Percentiles rank a stretch among this genome's conserved stretches.
Evolutionary conservation across 2,329 filamentous ascomycete genomes (phyloP).

Genomic region (Fusarium paranaense): DNA sequence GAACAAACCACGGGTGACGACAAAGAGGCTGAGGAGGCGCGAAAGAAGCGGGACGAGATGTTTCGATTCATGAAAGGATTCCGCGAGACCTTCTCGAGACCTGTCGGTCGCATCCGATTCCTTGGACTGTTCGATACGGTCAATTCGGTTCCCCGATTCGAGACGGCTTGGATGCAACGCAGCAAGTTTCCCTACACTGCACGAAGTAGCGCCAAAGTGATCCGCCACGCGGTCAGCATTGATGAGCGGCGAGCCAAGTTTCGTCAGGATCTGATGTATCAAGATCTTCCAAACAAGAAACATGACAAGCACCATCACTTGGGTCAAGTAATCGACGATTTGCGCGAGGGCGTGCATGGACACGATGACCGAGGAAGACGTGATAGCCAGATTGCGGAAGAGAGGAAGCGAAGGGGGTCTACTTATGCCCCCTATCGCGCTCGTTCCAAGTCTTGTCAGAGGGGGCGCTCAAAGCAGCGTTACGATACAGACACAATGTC

Average conservation of each 20-base stretch:
- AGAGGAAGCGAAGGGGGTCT: slow-evolving; percentile 16
- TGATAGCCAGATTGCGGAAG: slow-evolving; percentile 20
- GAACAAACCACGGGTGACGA: slow-evolving; percentile 56
- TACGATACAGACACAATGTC: slow-evolving; percentile 45
- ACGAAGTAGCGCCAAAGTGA: slow-evolving; percentile 67
- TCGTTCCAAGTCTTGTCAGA: slow-evolving; percentile 53
- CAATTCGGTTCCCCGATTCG: slow-evolving; percentile 82
- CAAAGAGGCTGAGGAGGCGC: slow-evolving; percentile 56
- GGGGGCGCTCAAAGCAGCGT: slow-evolving; percentile 21
- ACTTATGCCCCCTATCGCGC: slow-evolving; percentile 57
- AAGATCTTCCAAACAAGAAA: slow-evolving; percentile 46
- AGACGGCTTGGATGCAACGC: slow-evolving; percentile 81
- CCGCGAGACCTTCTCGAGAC: slow-evolving; percentile 82
- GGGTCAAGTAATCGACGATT: slow-evolving; percentile 39
- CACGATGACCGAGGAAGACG: slow-evolving; percentile 33
- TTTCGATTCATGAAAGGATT: slow-evolving; percentile 83
- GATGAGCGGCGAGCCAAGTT: slow-evolving; percentile 80
- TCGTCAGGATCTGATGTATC: slow-evolving; percentile 75
- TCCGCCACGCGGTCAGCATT: slow-evolving; percentile 77
- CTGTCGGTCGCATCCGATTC: slow-evolving; percentile 79
- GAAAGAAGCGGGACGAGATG: slow-evolving; percentile 63
- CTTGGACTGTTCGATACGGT: slow-evolving; percentile 86
- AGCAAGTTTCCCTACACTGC: slow-evolving; percentile 80
- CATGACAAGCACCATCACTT: slow-evolving; percentile 38
- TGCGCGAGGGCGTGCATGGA: slow-evolving; percentile 24